A percentile compares a stretch with the other conserved stretches of the same genome.
Conservation (phyloP, 352 stramenopile genomes). For the Phytopythium litorale region DNA sequence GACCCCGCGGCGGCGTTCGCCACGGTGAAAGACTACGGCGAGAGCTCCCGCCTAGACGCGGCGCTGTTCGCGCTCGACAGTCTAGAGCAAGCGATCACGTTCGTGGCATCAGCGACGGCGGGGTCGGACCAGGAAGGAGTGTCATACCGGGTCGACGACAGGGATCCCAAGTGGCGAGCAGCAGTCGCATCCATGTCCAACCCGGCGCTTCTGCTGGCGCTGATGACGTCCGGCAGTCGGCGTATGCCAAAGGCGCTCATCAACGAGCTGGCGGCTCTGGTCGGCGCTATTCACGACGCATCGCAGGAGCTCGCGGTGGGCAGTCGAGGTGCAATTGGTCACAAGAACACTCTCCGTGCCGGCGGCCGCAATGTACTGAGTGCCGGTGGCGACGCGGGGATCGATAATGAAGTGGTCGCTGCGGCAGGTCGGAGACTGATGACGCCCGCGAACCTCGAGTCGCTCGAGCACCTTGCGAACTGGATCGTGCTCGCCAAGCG, state of each 20-base stretch:
- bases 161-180: slow-evolving; percentile 16
- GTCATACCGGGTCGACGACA: background rate
- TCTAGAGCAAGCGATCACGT: slow-evolving; percentile 25
- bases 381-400: background rate
- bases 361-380: background rate
- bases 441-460: slow-evolving; percentile 68
- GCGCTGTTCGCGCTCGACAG: slow-evolving; percentile 60
- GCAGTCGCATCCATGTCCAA: slow-evolving; percentile 43
- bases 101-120: slow-evolving; percentile 9
- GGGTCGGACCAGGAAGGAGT: background rate
- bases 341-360: background rate
- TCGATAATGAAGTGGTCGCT: background rate
- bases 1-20: slow-evolving; percentile 34
- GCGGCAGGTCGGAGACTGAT: slow-evolving; percentile 12
- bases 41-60: slow-evolving; percentile 48
- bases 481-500: slow-evolving; percentile 78
- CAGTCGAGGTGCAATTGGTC: background rate
- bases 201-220: slow-evolving; percentile 64
- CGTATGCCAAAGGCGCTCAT: slow-evolving; percentile 22
- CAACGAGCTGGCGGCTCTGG: slow-evolving; percentile 51
- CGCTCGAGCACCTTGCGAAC: slow-evolving; percentile 68
- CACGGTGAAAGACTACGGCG: slow-evolving; percentile 47
- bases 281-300: slow-evolving; percentile 38
- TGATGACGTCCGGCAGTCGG: slow-evolving; percentile 18
- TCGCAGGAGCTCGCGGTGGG: background rate